phyloP scores from a whole-genome alignment of 2,329 filamentous ascomycete genomes.

The Fusarium azukiicola region DNA sequence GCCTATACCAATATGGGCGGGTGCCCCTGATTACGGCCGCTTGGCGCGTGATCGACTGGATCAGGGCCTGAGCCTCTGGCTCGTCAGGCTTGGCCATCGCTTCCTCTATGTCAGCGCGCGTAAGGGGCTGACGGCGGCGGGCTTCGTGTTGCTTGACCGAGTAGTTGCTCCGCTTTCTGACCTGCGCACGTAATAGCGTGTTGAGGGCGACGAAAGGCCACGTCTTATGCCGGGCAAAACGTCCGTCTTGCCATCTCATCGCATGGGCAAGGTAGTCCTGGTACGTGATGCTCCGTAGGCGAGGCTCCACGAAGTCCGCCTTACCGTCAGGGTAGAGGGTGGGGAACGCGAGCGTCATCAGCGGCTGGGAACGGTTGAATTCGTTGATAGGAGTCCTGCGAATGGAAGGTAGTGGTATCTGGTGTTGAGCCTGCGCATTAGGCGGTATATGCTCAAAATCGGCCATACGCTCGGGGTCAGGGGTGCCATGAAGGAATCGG shows the following conservation, averaged over 20 bases:
- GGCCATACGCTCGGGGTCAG: constrained; percentile 13
- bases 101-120: no score
- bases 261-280: no score
- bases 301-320: constrained; percentile 11
- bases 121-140: no score
- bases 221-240: neutral
- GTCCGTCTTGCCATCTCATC: neutral
- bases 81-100: no score
- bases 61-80: constrained; percentile 11
- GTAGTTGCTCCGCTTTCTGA: no score
- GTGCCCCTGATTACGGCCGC: constrained; percentile 4
- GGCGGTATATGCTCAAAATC: constrained; percentile 20
- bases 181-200: constrained; percentile 10
- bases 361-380: constrained; percentile 22
- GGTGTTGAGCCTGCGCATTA: constrained; percentile 1
- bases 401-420: no score
- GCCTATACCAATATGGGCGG: constrained; percentile 12
- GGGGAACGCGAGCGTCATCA: constrained; percentile 16
- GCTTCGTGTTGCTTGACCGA: no score
- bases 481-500: constrained; percentile 18
- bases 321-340: constrained; percentile 20
- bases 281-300: no score
- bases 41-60: constrained; percentile 14
- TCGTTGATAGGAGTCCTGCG: constrained; percentile 2
- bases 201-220: constrained; percentile 14